phyloP scores from a whole-genome alignment of 306 rosid species.

The Casuarina glauca region DNA sequence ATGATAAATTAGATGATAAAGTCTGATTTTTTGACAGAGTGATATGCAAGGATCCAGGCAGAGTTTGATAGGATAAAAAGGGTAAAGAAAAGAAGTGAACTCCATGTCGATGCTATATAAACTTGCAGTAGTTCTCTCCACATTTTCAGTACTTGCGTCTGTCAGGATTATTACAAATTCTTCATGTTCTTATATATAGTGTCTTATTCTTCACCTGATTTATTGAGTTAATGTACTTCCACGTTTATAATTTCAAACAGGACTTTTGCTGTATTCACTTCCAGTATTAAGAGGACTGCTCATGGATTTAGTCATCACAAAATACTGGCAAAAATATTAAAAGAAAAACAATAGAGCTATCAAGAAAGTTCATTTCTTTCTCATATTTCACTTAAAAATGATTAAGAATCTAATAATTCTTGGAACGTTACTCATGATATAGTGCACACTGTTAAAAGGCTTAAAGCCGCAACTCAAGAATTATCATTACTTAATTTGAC shows the following conservation, averaged over 20 bases:
- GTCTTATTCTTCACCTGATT: not conserved
- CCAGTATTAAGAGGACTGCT: too few species aligned
- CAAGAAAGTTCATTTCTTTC: too few species aligned
- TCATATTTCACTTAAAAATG: too few species aligned
- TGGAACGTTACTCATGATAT: too few species aligned
- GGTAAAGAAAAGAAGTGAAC: conserved; percentile 30
- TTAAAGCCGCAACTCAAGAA: too few species aligned
- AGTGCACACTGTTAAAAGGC: too few species aligned
- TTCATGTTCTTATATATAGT: conserved; percentile 13
- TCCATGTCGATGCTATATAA: conserved; percentile 35
- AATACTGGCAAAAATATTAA: too few species aligned
- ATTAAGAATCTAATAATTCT: too few species aligned
- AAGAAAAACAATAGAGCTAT: too few species aligned
- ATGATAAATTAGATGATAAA: conserved; percentile 88
- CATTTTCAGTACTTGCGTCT: conserved; percentile 29
- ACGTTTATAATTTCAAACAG: not conserved
- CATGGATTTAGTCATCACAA: too few species aligned
- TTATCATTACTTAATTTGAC: too few species aligned
- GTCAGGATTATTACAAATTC: not conserved
- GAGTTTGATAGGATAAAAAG: conserved; percentile 32
- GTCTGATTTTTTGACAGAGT: conserved; percentile 37
- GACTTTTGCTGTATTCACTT: not conserved
- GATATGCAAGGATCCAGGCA: conserved; percentile 28
- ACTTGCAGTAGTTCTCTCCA: conserved; percentile 30
- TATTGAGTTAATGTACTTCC: not conserved